Percentiles rank a stretch among this genome's conserved stretches.
Evolutionary conservation across 2,329 filamentous ascomycete species (phyloP).

Genomic region (Fusarium guadeloupense): DNA sequence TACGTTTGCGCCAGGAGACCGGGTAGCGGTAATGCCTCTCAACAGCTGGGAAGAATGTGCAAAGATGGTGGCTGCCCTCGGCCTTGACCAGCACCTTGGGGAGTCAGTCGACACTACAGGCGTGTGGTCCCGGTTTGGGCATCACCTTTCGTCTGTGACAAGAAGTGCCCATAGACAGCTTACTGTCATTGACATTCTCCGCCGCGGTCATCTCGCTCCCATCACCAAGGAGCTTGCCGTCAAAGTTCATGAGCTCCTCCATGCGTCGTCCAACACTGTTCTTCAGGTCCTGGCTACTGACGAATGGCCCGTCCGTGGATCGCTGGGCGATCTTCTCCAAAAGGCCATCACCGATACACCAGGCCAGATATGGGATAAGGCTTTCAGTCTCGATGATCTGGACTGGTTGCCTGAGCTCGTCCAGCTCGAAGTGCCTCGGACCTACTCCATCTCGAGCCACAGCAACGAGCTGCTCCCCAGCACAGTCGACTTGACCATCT

Average conservation of each 20-base stretch:
- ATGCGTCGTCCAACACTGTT: slow-evolving; percentile 60
- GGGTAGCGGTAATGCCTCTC: slow-evolving; percentile 63
- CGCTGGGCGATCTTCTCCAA: slow-evolving; percentile 61
- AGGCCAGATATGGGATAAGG: slow-evolving; percentile 59
- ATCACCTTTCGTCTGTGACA: slow-evolving; percentile 54
- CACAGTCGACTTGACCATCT: slow-evolving; percentile 62
- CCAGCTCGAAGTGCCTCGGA: slow-evolving; percentile 60
- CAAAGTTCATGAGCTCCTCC: slow-evolving; percentile 58
- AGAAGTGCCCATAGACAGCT: slow-evolving; percentile 46
- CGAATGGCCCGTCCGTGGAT: slow-evolving; percentile 62
- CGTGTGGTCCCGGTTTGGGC: slow-evolving; percentile 58
- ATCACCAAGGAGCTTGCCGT: slow-evolving; percentile 62
- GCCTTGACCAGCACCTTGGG: slow-evolving; percentile 58
- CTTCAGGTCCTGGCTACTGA: slow-evolving; percentile 59
- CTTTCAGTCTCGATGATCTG: slow-evolving; percentile 57
- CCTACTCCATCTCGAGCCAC: slow-evolving; percentile 62
- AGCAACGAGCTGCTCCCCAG: slow-evolving; percentile 60
- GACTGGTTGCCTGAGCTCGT: slow-evolving; percentile 59
- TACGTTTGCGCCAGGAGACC: slow-evolving; percentile 62
- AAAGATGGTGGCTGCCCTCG: slow-evolving; percentile 62
- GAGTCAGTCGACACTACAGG: slow-evolving; percentile 50
- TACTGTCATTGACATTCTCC: slow-evolving; percentile 59
- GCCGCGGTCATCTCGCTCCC: slow-evolving; percentile 61
- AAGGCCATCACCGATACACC: slow-evolving; percentile 59
- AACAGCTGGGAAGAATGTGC: slow-evolving; percentile 65